phyloP scores from a whole-genome alignment of 176 grass and related monocot genomes.

The Bonia amplexicaulis region DNA sequence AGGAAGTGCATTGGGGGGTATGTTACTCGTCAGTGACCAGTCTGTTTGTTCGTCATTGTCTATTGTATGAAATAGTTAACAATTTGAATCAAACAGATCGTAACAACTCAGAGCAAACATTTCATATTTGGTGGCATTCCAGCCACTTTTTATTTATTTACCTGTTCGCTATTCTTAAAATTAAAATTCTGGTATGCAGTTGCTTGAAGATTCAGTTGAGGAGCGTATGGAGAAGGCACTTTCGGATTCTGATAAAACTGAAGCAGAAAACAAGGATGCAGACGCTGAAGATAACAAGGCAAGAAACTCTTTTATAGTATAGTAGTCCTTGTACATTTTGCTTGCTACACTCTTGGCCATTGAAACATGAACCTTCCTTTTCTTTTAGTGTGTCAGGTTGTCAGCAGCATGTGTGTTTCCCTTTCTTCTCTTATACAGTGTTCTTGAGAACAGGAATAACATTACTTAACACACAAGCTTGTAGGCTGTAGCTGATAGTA shows the following conservation, averaged over 20 bases:
- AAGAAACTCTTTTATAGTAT: conserved; percentile 13
- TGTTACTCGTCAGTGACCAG: conserved; percentile 12
- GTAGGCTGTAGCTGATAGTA: conserved; percentile 12
- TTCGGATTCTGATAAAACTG: conserved; percentile 82
- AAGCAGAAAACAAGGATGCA: conserved; percentile 83
- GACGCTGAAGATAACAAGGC: conserved; percentile 87
- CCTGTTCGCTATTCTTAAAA: not conserved
- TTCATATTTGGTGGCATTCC: not conserved
- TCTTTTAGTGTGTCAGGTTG: not conserved
- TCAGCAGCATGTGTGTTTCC: not conserved
- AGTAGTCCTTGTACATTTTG: not conserved
- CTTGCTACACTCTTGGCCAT: not conserved
- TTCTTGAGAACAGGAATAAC: conserved; percentile 6
- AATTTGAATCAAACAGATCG: not conserved
- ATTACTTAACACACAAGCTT: not conserved
- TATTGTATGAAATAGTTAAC: conserved; percentile 7
- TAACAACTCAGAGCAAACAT: not conserved
- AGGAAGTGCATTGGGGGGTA: conserved; percentile 98
- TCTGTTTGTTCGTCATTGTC: conserved; percentile 7
- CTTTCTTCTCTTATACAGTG: not conserved
- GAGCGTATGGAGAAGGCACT: conserved; percentile 72
- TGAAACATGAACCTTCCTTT: not conserved
- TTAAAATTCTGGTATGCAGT: conserved; percentile 48
- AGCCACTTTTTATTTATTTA: not conserved
- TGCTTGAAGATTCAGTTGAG: conserved; percentile 98